These are phyloP conservation scores for Vigna mungo DNA, from an alignment of 306 rosid genomes.

Conservation along the genomic window DNA sequence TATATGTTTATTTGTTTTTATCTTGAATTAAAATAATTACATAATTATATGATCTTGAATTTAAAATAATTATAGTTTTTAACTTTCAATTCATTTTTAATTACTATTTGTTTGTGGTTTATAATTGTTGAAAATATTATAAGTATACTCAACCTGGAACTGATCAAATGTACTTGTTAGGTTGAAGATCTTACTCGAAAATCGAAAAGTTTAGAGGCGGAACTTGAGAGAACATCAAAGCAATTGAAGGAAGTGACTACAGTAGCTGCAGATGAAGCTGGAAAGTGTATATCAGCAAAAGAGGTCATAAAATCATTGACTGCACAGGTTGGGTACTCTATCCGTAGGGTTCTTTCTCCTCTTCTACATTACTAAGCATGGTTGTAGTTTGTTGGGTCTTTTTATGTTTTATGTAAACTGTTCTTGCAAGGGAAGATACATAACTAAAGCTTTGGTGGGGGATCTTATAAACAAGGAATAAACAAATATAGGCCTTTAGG, in stretches of 20 bases:
- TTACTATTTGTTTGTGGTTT: conserved; percentile 28
- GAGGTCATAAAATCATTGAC: conserved; percentile 88
- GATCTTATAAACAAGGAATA: conserved; percentile 17
- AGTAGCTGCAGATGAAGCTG: conserved; percentile 87
- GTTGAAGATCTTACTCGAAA: conserved; percentile 78
- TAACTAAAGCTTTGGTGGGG: conserved; percentile 1
- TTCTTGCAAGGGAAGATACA: conserved; percentile 9
- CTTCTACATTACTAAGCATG: conserved; percentile 9
- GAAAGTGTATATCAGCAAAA: conserved; percentile 89
- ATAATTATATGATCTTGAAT: conserved; percentile 6
- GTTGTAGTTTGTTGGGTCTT: conserved; percentile 29
- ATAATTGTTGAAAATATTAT: conserved; percentile 34
- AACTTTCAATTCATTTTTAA: background rate
- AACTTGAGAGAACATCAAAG: conserved; percentile 75
- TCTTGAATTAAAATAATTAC: background rate
- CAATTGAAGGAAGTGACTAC: conserved; percentile 78
- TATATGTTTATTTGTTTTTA: background rate
- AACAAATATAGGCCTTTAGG: conserved; percentile 11
- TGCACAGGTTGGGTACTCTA: conserved; percentile 72
- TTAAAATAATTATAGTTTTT: conserved; percentile 25
- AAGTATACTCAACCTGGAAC: conserved; percentile 25
- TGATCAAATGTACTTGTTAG: conserved; percentile 52
- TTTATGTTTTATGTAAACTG: conserved; percentile 36
- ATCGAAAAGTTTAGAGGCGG: conserved; percentile 80
- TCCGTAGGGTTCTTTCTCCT: background rate